Evolutionary conservation across 2,329 filamentous ascomycete genomes (phyloP).

Genomic region (Parasarocladium wereldwijsianum): DNA sequence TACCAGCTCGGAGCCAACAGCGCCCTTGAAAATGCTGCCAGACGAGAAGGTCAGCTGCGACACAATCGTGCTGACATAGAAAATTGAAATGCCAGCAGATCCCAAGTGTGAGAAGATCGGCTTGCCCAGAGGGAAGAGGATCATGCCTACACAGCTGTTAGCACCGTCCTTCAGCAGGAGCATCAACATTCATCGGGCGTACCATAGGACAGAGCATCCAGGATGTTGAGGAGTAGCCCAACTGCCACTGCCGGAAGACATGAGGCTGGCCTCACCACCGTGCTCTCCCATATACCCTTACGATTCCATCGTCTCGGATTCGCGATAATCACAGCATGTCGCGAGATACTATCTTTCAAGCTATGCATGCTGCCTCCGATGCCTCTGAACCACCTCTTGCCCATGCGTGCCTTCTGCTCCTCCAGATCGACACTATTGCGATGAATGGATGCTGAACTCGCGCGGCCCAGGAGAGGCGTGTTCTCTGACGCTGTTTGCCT

Average conservation of each 20-base stretch:
- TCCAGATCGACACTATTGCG: slow-evolving; percentile 29
- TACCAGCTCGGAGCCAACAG: slow-evolving; percentile 86
- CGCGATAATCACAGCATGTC: slow-evolving; percentile 21
- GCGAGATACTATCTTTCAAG: slow-evolving; percentile 16
- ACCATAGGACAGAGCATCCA: slow-evolving; percentile 92
- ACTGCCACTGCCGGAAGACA: slow-evolving; percentile 78
- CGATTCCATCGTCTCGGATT: slow-evolving; percentile 62
- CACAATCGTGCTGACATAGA: slow-evolving; percentile 94
- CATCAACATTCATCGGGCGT: slow-evolving; percentile 11
- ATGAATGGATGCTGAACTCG: slow-evolving; percentile 15
- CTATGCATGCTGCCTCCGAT: slow-evolving; percentile 16
- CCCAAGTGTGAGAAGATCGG: slow-evolving; percentile 75
- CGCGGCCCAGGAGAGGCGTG: slow-evolving; percentile 30
- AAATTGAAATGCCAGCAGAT: slow-evolving; percentile 92
- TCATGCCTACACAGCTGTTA: slow-evolving; percentile 49
- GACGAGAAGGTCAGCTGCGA: slow-evolving; percentile 81
- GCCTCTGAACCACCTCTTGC: slow-evolving; percentile 19
- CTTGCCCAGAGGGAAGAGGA: slow-evolving; percentile 81
- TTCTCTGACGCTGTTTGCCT: slow-evolving; percentile 20
- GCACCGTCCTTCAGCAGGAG: not conserved
- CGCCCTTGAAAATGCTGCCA: slow-evolving; percentile 78
- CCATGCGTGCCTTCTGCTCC: slow-evolving; percentile 26
- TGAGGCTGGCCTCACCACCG: slow-evolving; percentile 50
- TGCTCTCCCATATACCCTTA: slow-evolving; percentile 46
- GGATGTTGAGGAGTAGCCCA: slow-evolving; percentile 76